Percentiles rank a stretch among this genome's conserved stretches.
These are phyloP conservation scores for Coemansia sp. DNA, from an alignment of 192 early-diverging fungal species.

Conservation along the genomic window DNA sequence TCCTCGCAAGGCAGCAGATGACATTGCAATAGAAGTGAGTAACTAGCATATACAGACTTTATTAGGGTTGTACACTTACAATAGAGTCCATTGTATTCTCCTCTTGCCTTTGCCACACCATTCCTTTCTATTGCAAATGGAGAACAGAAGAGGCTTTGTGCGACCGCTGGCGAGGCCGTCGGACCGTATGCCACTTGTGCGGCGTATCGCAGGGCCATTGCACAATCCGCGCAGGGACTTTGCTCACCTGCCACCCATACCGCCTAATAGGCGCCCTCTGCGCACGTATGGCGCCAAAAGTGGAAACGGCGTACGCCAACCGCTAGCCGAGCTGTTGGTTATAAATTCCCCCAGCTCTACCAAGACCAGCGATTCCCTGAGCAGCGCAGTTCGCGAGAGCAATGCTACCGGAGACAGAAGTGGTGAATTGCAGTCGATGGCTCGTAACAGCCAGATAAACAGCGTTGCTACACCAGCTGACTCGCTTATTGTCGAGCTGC, in stretches of 20 bases:
- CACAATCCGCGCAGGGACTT: conserved; percentile 19
- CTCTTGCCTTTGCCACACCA: no score
- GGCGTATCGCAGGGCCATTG: conserved; percentile 18
- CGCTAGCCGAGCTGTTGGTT: neutral
- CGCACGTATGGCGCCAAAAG: neutral
- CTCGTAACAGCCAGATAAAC: neutral
- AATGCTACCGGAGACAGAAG: neutral
- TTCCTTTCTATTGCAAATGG: neutral
- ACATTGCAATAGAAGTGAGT: neutral
- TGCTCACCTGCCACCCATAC: conserved; percentile 27
- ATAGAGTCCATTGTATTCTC: no score
- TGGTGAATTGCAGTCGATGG: neutral
- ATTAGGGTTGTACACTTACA: neutral
- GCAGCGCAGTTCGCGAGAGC: no score
- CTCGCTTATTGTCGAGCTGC: neutral
- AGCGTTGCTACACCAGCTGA: neutral
- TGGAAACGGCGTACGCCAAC: neutral
- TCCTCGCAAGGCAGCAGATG: neutral
- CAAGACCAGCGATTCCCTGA: no score
- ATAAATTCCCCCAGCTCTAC: neutral
- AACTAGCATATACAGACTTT: neutral
- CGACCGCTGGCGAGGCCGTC: no score
- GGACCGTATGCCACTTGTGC: neutral
- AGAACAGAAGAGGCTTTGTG: neutral
- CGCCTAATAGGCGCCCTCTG: conserved; percentile 6